Base-by-base conservation (phyloP, 2,329 filamentous ascomycete species). In the Beauveria brongniartii region DNA sequence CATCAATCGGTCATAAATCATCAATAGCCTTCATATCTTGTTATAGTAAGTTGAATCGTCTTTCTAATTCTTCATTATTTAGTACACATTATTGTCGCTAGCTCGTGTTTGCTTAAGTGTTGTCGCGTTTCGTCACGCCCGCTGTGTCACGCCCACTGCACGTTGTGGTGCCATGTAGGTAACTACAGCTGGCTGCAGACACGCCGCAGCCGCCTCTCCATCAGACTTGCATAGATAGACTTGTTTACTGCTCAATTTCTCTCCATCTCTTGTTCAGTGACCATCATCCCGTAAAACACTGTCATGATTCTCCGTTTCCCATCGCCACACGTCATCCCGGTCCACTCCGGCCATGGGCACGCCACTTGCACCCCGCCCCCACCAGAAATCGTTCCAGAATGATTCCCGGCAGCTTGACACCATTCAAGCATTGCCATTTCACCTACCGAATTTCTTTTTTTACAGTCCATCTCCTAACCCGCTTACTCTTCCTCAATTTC, bases 281-380 rank as follows among this genome's bases (percentile, higher is more conserved):
- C 22, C 5, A 26, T 7, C 2, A 26, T 18, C 14, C 20, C 1
- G 10, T 24, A 47, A 6, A 14, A 47, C 12, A 24, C 12, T 8
- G 44, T 47, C 34, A 16, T 16, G 34, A 37, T 37, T 37, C 28
- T n/a, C 28, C n/a, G 5, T 5, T 26, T 26, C 28, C 46, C 20
- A 20, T 6, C 9, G 51, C 37, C 9, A 26, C n/a, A 48, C 55
- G 56, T 59, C 56, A 59, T 59, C 24, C 56, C 56, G 56, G 56
- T 59, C 56, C 47, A 59, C 46, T 52, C 56, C 56, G 56, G 24
- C 22, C 43, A 44, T 40, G 24, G 16, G 24, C 30, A 14, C 55
- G 43, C 55, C 48, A 46, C 40, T 28, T 37, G 10, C 16, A 48
- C 58, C 58, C 58, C 58, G 34, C 58, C 58, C 58, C 58, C 58